These are phyloP conservation scores for Mycena olivaceomarginata DNA, from an alignment of 768 basidiomycete genomes.

Conservation along the genomic window DNA sequence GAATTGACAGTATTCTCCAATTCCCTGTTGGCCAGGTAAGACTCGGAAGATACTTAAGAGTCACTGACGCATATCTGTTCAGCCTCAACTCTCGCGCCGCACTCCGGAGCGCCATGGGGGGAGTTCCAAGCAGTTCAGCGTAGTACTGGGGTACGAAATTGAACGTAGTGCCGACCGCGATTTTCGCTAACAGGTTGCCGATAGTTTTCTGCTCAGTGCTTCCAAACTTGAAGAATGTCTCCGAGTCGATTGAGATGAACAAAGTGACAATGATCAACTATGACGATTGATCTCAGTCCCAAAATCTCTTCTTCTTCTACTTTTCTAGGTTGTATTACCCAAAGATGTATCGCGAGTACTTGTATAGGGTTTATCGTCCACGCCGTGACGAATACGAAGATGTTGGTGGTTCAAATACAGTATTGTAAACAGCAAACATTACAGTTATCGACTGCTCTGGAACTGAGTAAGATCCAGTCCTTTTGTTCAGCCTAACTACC, in stretches of 20 bases:
- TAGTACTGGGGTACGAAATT: background rate
- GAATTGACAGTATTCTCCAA: slow-evolving; percentile 10
- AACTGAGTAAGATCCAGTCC: no score
- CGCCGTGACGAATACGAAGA: no score
- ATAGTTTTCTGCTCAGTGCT: no score
- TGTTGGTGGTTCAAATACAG: no score
- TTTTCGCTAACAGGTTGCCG: background rate
- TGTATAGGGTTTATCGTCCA: no score
- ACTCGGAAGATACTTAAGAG: background rate
- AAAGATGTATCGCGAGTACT: no score
- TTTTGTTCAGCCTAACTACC: no score
- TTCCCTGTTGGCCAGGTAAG: slow-evolving; percentile 13
- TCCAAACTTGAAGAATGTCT: background rate
- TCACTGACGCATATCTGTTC: background rate
- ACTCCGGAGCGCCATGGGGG: background rate
- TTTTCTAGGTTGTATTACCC: no score
- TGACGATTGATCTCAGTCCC: background rate
- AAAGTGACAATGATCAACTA: slow-evolving; percentile 6
- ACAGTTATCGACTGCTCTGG: no score
- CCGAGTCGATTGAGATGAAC: background rate
- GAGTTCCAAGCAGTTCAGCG: no score
- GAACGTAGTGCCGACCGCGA: background rate
- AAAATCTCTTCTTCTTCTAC: no score
- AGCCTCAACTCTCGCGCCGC: slow-evolving; percentile 21
- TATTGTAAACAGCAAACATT: no score